Evolutionary conservation across 306 rosid genomes (phyloP), one percentile per base, ranked within the genome.

Genomic region (Ammopiptanthus mongolicus): DNA sequence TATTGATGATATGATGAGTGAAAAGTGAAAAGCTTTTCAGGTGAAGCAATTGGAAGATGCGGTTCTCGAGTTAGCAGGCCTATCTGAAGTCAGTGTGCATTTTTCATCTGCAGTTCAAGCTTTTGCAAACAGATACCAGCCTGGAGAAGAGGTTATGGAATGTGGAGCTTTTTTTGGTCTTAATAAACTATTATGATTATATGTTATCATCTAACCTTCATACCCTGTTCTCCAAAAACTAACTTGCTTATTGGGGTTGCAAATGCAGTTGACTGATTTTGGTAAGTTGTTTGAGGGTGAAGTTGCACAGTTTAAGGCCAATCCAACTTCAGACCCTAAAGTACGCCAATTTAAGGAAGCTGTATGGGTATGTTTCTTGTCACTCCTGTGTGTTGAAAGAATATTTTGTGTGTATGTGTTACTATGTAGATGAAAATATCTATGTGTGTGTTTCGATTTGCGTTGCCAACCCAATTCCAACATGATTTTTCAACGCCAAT

Each of bases 341-440:
- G 17, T 86, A 33, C 96, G 91, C 67, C 91, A 92, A 73, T 95
- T 90, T 74, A 86, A 82, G 85, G 93, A 95, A 82, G 97, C 96
- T 76, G 81, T 95, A 14, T 95, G 99, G 99, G 99, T 95, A 90
- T 82, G 85, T 72, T 72, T 59, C 78, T 69, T 69, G 19, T 25
- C 51, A 50, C 25, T 56, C 22, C 34, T 48, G 70, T 73, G 44
- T 65, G 11, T 15, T 3, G 17, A 56, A 77, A 48, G 71, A 41
- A 41, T 41, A 41, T 41, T 41, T 41, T 13, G 11, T 41, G 14
- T 41, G 47, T 41, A 34, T 34, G 12, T 37, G 42, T 37, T 37
- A 8, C 7, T 66, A 10, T 36, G 47, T 29, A 7, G 57, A 66
- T 59, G 63, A 39, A 46, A 23, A 56, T 34, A 39, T 31, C 15